These are phyloP conservation scores for Protomyces inouyei DNA, from an alignment of 1,139 yeast genomes.

Conservation along the genomic window DNA sequence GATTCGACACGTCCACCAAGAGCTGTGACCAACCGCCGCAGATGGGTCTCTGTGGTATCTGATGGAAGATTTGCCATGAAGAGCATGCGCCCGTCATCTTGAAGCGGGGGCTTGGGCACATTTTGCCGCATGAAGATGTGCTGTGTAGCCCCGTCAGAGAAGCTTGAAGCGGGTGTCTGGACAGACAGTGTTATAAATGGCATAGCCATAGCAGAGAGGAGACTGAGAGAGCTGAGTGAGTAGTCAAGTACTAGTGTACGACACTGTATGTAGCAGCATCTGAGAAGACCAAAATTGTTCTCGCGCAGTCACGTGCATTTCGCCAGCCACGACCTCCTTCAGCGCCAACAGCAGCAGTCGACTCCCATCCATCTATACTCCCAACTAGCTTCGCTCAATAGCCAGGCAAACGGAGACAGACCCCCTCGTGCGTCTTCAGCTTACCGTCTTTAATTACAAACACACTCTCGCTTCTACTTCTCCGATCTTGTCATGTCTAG, in stretches of 20 bases:
- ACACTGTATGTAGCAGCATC: no score
- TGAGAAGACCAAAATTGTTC: no score
- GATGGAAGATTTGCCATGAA: conserved; percentile 34
- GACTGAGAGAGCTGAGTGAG: no score
- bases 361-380: no score
- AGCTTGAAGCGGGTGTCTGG: not conserved
- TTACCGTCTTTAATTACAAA: not conserved
- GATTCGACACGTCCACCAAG: conserved; percentile 29
- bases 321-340: no score
- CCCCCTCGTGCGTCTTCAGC: no score
- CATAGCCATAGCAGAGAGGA: not conserved
- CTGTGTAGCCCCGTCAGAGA: conserved; percentile 17
- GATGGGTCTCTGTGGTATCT: conserved; percentile 33
- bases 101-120: conserved; percentile 25
- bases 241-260: no score
- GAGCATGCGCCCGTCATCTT: conserved; percentile 25
- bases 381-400: no score
- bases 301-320: no score
- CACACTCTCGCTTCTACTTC: not conserved
- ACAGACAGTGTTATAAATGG: not conserved
- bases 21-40: conserved; percentile 28
- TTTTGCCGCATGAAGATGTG: conserved; percentile 32
- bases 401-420: no score
- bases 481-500: not conserved
- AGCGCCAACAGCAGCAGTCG: no score